Base-by-base conservation (phyloP, 1,284 basidiomycete species). In the Coriolopsis trogii region DNA sequence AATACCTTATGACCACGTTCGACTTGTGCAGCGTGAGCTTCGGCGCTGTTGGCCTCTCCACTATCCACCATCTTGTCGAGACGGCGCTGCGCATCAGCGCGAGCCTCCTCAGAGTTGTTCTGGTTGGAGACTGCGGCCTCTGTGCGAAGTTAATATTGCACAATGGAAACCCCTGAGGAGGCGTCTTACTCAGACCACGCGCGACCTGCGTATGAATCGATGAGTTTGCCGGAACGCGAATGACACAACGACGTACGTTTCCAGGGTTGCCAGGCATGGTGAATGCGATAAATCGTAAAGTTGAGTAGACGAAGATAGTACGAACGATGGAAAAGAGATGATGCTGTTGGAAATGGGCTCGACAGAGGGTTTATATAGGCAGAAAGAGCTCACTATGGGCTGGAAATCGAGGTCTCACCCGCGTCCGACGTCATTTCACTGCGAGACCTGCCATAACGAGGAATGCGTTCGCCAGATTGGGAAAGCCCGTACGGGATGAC, bases 61-160 rank as follows among this genome's bases (percentile, higher is more conserved):
- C 45, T 37, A 16, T 51, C 40, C 20, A 44, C 16, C 53, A 55
- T 49, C 37, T 71, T 66, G 12, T 70, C 60, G 48, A 80, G 41
- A 10, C 41, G 67, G 12, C 74, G 70, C 36, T 76, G 26, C 4
- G 41, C 62, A 28, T 65, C 67, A 25, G 78, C 78, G 41, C 72
- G 70, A 0, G 79, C 75, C 47, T 77, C 74, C 7, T 75, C 71
- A 9, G 79, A 79, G 38, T 73, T 70, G 16, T 72, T 70, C 9
- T 75, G 74, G 63, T 82, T 81, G 49, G 70, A 65, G 21, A 78
- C 57, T 33, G 70, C 63, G n/a, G 71, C 76, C 63, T 67, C 50
- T 57, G 34, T 9, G n/a, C n/a, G n/a, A n/a, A n/a, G n/a, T n/a
- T n/a, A n/a, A n/a, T n/a, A n/a, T n/a, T n/a, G n/a, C n/a, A n/a